A percentile compares a stretch with the other conserved stretches of the same genome.
These are phyloP conservation scores for Thecamonas trahens DNA, from an alignment of 78 protist genomes.

Conservation along the genomic window DNA sequence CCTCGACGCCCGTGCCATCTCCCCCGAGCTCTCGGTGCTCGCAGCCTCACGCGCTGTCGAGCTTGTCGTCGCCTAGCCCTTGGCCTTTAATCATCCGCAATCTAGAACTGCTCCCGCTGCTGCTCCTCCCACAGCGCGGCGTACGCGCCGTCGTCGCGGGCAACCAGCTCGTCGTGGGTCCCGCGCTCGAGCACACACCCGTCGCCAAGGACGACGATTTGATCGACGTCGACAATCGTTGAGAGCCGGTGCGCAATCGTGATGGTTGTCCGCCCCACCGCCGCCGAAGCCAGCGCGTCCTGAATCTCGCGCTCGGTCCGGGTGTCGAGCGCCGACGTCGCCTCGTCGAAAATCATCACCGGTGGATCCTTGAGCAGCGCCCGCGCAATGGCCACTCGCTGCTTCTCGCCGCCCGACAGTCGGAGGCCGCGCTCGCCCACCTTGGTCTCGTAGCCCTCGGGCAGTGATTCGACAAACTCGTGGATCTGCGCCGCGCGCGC, in stretches of 20 bases:
- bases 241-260: slow-evolving; percentile 79
- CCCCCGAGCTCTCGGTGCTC: too few relatives aligned
- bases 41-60: too few relatives aligned
- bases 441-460: slow-evolving; percentile 49
- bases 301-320: slow-evolving; percentile 73
- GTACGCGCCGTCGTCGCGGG: slow-evolving; percentile 50
- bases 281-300: slow-evolving; percentile 48
- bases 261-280: slow-evolving; percentile 39
- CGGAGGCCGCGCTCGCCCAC: slow-evolving; percentile 75
- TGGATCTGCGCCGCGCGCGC: slow-evolving; percentile 66
- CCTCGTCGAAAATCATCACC: slow-evolving; percentile 22
- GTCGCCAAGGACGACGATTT: slow-evolving; percentile 50
- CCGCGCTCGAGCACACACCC: slow-evolving; percentile 60
- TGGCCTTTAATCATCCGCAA: neutral
- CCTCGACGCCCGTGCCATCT: too few relatives aligned
- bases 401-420: slow-evolving; percentile 85
- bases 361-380: slow-evolving; percentile 57
- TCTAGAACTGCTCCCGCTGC: slow-evolving; percentile 17
- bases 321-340: slow-evolving; percentile 73
- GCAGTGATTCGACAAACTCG: slow-evolving; percentile 50
- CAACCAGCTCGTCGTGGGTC: slow-evolving; percentile 61
- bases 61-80: too few relatives aligned
- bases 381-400: slow-evolving; percentile 86
- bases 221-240: slow-evolving; percentile 65
- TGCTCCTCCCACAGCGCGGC: slow-evolving; percentile 40